Evolutionary conservation across 176 grass and related monocot species (phyloP).

Genomic region (Olyra latifolia): DNA sequence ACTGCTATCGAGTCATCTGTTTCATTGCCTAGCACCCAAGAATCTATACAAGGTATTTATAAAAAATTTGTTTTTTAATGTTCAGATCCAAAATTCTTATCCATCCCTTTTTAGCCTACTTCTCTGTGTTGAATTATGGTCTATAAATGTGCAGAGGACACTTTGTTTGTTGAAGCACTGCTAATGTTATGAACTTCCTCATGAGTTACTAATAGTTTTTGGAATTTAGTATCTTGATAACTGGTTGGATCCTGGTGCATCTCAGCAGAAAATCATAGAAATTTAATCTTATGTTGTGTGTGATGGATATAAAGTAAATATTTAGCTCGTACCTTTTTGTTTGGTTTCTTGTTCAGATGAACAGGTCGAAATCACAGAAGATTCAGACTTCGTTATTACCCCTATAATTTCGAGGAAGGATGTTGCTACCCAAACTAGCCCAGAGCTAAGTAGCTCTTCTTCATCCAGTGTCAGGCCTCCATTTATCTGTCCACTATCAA

Average conservation of each 20-base stretch:
- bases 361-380: slow-evolving; percentile 51
- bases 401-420: slow-evolving; percentile 58
- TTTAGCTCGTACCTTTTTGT: slow-evolving; percentile 1
- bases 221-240: slow-evolving; percentile 3
- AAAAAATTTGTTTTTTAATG: slow-evolving; percentile 2
- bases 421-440: slow-evolving; percentile 86
- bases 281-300: neutral
- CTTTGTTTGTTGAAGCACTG: slow-evolving; percentile 15
- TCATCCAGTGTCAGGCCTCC: slow-evolving; percentile 54
- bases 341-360: slow-evolving; percentile 55
- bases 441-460: slow-evolving; percentile 60
- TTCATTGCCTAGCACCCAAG: slow-evolving; percentile 71
- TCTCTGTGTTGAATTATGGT: neutral
- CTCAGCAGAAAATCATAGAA: neutral
- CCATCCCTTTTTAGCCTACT: neutral
- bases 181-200: neutral
- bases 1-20: slow-evolving; percentile 51
- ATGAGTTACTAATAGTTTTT: neutral
- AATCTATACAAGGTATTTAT: slow-evolving; percentile 55
- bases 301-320: neutral
- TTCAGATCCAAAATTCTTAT: neutral
- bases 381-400: slow-evolving; percentile 12
- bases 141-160: slow-evolving; percentile 2
- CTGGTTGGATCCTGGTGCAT: neutral
- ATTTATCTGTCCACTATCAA: slow-evolving; percentile 37